These are phyloP conservation scores for Fusarium mundagurra DNA, from an alignment of 2,329 filamentous ascomycete genomes.

Conservation along the genomic window DNA sequence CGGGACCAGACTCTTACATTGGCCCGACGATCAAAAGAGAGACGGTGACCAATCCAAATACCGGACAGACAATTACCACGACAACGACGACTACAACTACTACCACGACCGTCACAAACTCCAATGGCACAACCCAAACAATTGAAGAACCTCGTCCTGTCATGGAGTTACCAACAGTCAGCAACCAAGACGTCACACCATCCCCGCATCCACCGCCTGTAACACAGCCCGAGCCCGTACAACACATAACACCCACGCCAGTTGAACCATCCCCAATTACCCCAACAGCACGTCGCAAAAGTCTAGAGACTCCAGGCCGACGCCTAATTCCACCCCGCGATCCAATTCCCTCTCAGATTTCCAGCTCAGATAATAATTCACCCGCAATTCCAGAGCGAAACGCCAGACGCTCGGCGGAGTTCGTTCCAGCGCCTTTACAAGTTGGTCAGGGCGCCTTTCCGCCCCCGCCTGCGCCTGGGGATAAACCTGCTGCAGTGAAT, in stretches of 20 bases:
- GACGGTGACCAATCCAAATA: constrained; percentile 33
- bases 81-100: constrained; percentile 44
- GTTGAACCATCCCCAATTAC: constrained; percentile 1
- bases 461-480: background rate
- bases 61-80: constrained; percentile 38
- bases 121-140: constrained; percentile 36
- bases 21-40: constrained; percentile 19
- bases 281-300: constrained; percentile 30
- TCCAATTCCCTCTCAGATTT: constrained; percentile 5
- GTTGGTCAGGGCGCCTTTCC: constrained; percentile 7
- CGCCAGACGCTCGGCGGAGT: background rate
- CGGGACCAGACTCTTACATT: constrained; percentile 19
- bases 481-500: constrained; percentile 2
- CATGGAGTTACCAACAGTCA: constrained; percentile 30
- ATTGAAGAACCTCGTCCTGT: constrained; percentile 30
- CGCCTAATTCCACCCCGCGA: constrained; percentile 37
- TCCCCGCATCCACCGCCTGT: background rate
- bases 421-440: constrained; percentile 7
- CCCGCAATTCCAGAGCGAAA: constrained; percentile 36
- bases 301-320: constrained; percentile 37
- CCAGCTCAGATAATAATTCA: background rate
- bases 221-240: background rate
- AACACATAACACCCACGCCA: constrained; percentile 7
- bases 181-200: constrained; percentile 20
- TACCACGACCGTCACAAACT: constrained; percentile 38